Evolutionary conservation across 2,329 filamentous ascomycete genomes (phyloP).

Genomic region (Leptographium galeiforme): DNA sequence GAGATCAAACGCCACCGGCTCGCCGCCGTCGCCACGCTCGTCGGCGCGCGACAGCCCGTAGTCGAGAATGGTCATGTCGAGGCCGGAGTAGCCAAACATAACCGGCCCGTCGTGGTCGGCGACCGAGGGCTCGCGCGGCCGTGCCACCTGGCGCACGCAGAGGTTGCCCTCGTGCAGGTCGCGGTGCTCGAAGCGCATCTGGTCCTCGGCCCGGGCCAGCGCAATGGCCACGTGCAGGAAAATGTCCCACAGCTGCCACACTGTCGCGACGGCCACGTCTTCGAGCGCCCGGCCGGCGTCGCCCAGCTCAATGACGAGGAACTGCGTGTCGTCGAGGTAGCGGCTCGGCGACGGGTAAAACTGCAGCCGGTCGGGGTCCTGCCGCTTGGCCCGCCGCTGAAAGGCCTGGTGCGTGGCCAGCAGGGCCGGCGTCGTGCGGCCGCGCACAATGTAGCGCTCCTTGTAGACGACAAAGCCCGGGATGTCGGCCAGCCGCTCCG

Average conservation of each 20-base stretch:
- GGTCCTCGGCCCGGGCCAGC: slow-evolving; percentile 43
- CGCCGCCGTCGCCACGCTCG: slow-evolving; percentile 19
- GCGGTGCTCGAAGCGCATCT: slow-evolving; percentile 50
- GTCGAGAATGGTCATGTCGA: slow-evolving; percentile 52
- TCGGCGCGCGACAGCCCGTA: slow-evolving; percentile 49
- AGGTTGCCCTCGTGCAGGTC: slow-evolving; percentile 54
- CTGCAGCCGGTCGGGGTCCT: slow-evolving; percentile 42
- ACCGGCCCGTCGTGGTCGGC: slow-evolving; percentile 18
- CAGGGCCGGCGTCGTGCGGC: slow-evolving; percentile 37
- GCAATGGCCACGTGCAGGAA: slow-evolving; percentile 48
- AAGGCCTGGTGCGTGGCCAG: slow-evolving; percentile 48
- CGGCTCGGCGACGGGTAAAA: slow-evolving; percentile 49
- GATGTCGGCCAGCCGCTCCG: slow-evolving; percentile 49
- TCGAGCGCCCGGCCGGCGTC: slow-evolving; percentile 49
- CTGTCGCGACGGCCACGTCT: slow-evolving; percentile 35
- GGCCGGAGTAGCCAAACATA: slow-evolving; percentile 44
- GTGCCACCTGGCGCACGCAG: slow-evolving; percentile 35
- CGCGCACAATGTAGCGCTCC: slow-evolving; percentile 46
- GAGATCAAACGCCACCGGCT: slow-evolving; percentile 39
- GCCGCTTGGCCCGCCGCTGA: slow-evolving; percentile 37
- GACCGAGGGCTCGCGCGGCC: slow-evolving; percentile 18
- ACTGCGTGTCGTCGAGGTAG: slow-evolving; percentile 43
- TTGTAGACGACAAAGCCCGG: slow-evolving; percentile 55
- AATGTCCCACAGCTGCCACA: slow-evolving; percentile 47
- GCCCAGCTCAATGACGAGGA: slow-evolving; percentile 49